Base-by-base conservation (phyloP, 345 rosid genomes). In the Citrus trifoliata region DNA sequence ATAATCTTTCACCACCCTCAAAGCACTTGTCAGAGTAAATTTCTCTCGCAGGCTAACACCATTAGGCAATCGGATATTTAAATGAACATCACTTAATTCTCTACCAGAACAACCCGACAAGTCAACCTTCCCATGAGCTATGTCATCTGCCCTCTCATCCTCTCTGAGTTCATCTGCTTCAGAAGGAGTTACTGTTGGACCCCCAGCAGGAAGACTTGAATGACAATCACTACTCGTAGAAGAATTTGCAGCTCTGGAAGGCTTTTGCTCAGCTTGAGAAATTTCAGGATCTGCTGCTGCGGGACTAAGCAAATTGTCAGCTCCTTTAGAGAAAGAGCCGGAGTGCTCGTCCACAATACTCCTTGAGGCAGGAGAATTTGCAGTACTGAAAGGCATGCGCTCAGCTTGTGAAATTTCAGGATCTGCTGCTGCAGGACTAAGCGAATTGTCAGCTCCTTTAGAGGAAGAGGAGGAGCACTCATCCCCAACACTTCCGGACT, bases 31-130 rank as follows among this genome's bases (percentile, higher is more conserved):
- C 83, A 88, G 78, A 51, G 88, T 80, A 82, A 95, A 95, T 84
- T 87, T 95, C 77, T 92, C 93, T 75, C 83, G 93, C 74, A 95
- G 88, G 85, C 85, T 88, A 81, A 61, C 76, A 74, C 97, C 90
- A 80, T 86, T 80, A 66, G 90, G 98, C 80, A 95, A 80, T 55
- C 95, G 87, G 73, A 95, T 92, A 88, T 88, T 92, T 79, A 95
- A 79, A 83, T 87, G 85, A 80, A 89, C 93, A 78, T 92, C 94
- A 83, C 82, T 85, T 59, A 86, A 81, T 42, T 63, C 76, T 64
- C 58, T 70, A 19, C 74, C 73, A 73, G 24, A 30, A 42, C 59
- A 71, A 46, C 67, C 80, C n/a, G 59, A 70, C 51, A 59, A 30
- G 27, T 71, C 73, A 73, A 13, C 67, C 81, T 83, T 78, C 74